Evolutionary conservation across 441 rosid species (phyloP), one percentile per base, ranked within the genome.

Genomic region (Erodium trifolium): DNA sequence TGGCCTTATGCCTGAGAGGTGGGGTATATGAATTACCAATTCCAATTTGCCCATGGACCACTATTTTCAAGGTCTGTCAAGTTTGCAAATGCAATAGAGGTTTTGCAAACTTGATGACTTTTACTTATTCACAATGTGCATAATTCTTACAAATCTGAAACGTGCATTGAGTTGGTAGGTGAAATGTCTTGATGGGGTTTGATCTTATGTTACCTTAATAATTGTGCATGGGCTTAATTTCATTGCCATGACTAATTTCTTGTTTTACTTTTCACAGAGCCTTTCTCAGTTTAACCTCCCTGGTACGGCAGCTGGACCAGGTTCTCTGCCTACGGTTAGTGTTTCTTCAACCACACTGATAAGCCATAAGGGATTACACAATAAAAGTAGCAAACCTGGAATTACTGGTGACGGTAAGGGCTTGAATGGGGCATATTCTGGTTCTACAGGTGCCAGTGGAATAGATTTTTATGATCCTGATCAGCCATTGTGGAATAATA

Each of bases 251-350:
- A 67, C 17, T 71, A 72, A 69, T 72, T 55, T 72, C 7, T 76
- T 83, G 51, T 75, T 76, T 78, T 69, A 16, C 65, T 63, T 73
- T 85, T 70, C 82, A 75, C 92, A 95, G 99, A 89, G 98, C 83
- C 90, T 95, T 76, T 95, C 98, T 37, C 99, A 95, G 78, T 95
- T 95, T 75, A 89, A 95, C 83, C 97, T 95, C 70, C 94, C 99
- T 55, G 88, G 90, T 77, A 73, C 86, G 49, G 75, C 95, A 69
- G 75, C 87, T 71, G 88, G 80, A 79, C 78, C 85, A 31, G 90
- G 85, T 69, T 74, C 86, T 68, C 76, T 89, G 55, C 77, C 85
- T 69, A 77, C 85, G 29, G 77, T 78, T 68, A 82, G 88, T 73
- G 75, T 83, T 76, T 70, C 93, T 77, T 82, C 89, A 73, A 68